phyloP scores from a whole-genome alignment of 352 stramenopile genomes.

The Globisporangium yorkense region DNA sequence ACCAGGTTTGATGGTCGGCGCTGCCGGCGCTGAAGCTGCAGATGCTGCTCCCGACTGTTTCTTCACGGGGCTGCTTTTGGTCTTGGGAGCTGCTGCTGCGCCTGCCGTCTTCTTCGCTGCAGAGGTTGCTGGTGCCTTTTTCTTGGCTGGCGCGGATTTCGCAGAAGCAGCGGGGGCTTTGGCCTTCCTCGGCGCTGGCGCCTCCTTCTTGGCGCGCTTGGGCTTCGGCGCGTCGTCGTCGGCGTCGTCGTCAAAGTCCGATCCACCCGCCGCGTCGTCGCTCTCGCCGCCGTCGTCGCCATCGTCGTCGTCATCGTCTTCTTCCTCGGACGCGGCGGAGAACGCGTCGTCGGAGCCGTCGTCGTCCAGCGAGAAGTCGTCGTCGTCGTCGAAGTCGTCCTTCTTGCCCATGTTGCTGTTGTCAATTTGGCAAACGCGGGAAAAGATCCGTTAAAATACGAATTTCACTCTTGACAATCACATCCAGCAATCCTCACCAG shows the following conservation, averaged over 20 bases:
- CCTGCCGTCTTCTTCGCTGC: slow-evolving; percentile 4
- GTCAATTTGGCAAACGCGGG: no score
- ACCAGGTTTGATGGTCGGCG: slow-evolving; percentile 27
- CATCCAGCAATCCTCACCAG: no score
- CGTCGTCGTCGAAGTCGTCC: slow-evolving; percentile 34
- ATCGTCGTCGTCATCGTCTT: slow-evolving; percentile 23
- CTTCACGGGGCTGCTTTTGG: slow-evolving; percentile 18
- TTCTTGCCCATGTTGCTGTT: slow-evolving; percentile 9
- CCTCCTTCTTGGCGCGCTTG: slow-evolving; percentile 18
- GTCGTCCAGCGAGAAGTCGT: slow-evolving; percentile 62
- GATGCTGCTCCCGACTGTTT: not conserved
- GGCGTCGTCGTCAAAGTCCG: slow-evolving; percentile 45
- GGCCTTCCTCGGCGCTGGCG: slow-evolving; percentile 7
- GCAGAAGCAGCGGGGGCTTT: not conserved
- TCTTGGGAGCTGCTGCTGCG: slow-evolving; percentile 16
- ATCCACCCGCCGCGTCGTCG: slow-evolving; percentile 19
- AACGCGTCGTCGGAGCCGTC: slow-evolving; percentile 33
- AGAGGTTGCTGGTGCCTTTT: slow-evolving; percentile 10
- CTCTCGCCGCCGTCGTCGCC: slow-evolving; percentile 18
- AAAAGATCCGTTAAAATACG: no score
- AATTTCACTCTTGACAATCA: no score
- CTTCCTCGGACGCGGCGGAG: slow-evolving; percentile 16
- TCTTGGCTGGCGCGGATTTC: slow-evolving; percentile 14
- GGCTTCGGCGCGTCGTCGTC: slow-evolving; percentile 6
- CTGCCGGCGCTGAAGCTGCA: not conserved